Percentiles rank a stretch among this genome's conserved stretches.
These are phyloP conservation scores for Dendryphion nanum DNA, from an alignment of 2,329 filamentous ascomycete species.

Conservation along the genomic window DNA sequence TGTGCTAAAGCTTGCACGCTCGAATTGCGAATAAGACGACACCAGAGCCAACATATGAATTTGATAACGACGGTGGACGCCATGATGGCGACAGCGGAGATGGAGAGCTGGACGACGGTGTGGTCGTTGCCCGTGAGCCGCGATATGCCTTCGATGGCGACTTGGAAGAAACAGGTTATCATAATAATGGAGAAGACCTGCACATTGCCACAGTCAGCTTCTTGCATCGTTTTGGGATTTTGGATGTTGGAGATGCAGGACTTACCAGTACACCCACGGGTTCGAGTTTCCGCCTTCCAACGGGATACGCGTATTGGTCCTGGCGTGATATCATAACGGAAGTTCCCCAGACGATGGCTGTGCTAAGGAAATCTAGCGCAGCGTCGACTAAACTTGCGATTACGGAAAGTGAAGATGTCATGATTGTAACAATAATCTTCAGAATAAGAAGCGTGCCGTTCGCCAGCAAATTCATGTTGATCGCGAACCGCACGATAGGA, in stretches of 20 bases:
- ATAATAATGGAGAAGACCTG: conserved; percentile 76
- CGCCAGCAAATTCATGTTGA: conserved; percentile 80
- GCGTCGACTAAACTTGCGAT: conserved; percentile 78
- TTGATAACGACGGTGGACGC: conserved; percentile 78
- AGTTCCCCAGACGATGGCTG: conserved; percentile 77
- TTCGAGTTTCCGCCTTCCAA: conserved; percentile 74
- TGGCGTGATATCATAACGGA: conserved; percentile 71
- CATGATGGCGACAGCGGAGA: conserved; percentile 79
- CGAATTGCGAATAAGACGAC: conserved; percentile 79
- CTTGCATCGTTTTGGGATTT: not conserved
- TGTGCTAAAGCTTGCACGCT: conserved; percentile 77
- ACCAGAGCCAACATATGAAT: conserved; percentile 81
- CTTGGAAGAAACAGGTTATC: conserved; percentile 81
- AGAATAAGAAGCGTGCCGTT: conserved; percentile 73
- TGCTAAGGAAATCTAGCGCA: conserved; percentile 76
- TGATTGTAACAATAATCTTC: conserved; percentile 73
- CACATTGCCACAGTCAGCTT: not conserved
- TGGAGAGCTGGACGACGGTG: conserved; percentile 68
- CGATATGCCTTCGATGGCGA: conserved; percentile 67
- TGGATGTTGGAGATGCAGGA: not conserved
- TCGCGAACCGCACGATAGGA: conserved; percentile 78
- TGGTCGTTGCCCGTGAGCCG: conserved; percentile 62
- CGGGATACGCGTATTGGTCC: conserved; percentile 73
- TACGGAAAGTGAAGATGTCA: conserved; percentile 79
- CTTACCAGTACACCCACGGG: conserved; percentile 69